Conservation (phyloP, 2,329 filamentous ascomycete genomes). For the Penicillium carneum region DNA sequence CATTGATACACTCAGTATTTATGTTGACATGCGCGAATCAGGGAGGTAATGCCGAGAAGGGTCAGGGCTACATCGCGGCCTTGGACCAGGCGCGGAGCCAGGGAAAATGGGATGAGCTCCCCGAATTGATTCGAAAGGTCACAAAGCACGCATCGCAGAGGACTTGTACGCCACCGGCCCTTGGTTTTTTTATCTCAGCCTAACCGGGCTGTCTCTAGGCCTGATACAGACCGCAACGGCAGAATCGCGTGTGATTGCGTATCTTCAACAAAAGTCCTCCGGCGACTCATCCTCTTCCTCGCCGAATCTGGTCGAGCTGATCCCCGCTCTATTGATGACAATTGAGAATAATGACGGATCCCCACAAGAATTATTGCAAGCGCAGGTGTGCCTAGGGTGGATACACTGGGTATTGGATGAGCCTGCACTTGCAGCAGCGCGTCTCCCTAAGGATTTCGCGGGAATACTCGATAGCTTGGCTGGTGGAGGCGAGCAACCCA, state of each 20-base stretch:
- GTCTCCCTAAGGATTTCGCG: conserved; percentile 70
- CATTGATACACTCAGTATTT: conserved; percentile 23
- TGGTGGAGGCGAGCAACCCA: conserved; percentile 59
- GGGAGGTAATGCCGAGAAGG: conserved; percentile 72
- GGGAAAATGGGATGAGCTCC: conserved; percentile 83
- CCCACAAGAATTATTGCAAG: conserved; percentile 72
- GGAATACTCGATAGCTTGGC: conserved; percentile 62
- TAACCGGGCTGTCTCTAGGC: conserved; percentile 57
- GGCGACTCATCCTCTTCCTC: conserved; percentile 47
- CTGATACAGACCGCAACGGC: conserved; percentile 73
- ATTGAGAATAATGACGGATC: conserved; percentile 65
- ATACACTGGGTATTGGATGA: conserved; percentile 80
- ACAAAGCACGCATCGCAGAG: conserved; percentile 89
- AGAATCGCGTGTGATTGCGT: conserved; percentile 70
- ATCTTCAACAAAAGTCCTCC: conserved; percentile 50
- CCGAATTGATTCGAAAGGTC: conserved; percentile 89
- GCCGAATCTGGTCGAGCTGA: conserved; percentile 53
- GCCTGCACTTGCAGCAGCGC: conserved; percentile 66
- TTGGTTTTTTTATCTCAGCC: conserved; percentile 25
- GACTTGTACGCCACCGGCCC: conserved; percentile 67
- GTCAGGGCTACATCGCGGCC: conserved; percentile 77
- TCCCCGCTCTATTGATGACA: conserved; percentile 54
- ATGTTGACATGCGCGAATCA: conserved; percentile 39
- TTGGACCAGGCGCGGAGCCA: conserved; percentile 88
- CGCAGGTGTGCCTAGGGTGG: conserved; percentile 82